phyloP scores from a whole-genome alignment of 192 early-diverging fungal species.

The Spizellomyces punctatus region DNA sequence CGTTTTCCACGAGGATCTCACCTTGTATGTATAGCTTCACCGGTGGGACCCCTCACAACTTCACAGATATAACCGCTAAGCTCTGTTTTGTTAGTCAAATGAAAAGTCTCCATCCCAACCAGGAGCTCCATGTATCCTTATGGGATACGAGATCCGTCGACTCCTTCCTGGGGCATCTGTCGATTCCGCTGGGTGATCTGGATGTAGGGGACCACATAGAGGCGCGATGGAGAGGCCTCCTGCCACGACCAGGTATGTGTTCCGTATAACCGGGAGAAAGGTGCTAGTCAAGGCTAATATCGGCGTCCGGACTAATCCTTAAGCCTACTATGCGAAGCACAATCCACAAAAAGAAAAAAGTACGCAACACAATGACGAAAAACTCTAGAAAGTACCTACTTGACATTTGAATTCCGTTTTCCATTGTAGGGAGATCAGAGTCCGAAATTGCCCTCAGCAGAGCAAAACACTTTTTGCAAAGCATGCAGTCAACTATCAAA shows the following conservation, averaged over 20 bases:
- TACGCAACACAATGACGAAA: neutral
- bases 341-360: constrained; percentile 19
- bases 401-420: neutral
- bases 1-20: constrained; percentile 11
- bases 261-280: neutral
- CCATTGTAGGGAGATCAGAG: neutral
- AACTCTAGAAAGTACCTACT: neutral
- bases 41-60: neutral
- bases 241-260: constrained; percentile 18
- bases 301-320: neutral
- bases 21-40: constrained; percentile 14
- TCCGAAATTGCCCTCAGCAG: neutral
- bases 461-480: constrained; percentile 14
- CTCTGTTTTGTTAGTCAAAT: neutral
- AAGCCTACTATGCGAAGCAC: constrained; percentile 16
- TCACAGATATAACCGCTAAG: neutral
- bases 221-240: constrained; percentile 13
- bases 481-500: constrained; percentile 23
- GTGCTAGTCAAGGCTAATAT: too few species aligned
- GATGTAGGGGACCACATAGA: neutral
- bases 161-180: constrained; percentile 25
- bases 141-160: constrained; percentile 21
- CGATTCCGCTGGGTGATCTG: constrained; percentile 15
- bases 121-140: constrained; percentile 28
- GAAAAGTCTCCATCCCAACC: neutral